Conservation (phyloP, 495 filamentous ascomycete genomes). For the Hypoxylon crocopeplum region DNA sequence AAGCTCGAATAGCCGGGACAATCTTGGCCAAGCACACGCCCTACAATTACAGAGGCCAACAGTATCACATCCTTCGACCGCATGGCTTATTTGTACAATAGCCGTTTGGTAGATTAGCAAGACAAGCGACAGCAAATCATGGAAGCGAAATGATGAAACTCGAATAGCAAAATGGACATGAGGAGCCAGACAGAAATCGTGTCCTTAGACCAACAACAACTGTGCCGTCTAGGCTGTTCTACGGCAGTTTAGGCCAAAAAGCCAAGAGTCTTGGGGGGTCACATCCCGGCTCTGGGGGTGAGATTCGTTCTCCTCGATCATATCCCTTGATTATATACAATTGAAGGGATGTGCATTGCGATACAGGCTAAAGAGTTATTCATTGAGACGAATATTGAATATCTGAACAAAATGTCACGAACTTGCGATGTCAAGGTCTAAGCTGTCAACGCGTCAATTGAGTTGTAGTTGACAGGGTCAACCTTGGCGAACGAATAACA, state of each 20-base stretch:
- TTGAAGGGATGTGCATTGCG: not conserved
- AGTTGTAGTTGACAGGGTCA: too few relatives aligned
- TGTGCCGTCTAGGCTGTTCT: too few relatives aligned
- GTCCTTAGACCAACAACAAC: conserved; percentile 1
- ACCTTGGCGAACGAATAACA: too few relatives aligned
- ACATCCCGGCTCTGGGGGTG: not conserved
- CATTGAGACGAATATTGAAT: too few relatives aligned
- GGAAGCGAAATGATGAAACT: not conserved
- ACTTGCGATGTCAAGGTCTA: too few relatives aligned
- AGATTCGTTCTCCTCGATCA: not conserved
- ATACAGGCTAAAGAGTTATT: not conserved
- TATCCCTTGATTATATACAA: conserved; percentile 4
- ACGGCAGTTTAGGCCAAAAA: not conserved
- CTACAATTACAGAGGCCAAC: conserved; percentile 3
- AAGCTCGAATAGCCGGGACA: conserved; percentile 39
- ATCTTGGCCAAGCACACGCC: conserved; percentile 7
- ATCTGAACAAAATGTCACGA: too few relatives aligned
- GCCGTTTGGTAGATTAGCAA: not conserved
- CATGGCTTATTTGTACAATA: conserved; percentile 15
- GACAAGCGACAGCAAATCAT: not conserved
- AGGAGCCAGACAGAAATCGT: conserved; percentile 3
- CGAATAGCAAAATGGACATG: not conserved
- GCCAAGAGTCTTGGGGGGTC: conserved; percentile 19
- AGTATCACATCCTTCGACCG: conserved; percentile 10
- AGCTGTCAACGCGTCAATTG: too few relatives aligned